A percentile compares a stretch with the other conserved stretches of the same genome.
These are phyloP conservation scores for Quercus lobata DNA, from an alignment of 331 rosid genomes.

Conservation along the genomic window DNA sequence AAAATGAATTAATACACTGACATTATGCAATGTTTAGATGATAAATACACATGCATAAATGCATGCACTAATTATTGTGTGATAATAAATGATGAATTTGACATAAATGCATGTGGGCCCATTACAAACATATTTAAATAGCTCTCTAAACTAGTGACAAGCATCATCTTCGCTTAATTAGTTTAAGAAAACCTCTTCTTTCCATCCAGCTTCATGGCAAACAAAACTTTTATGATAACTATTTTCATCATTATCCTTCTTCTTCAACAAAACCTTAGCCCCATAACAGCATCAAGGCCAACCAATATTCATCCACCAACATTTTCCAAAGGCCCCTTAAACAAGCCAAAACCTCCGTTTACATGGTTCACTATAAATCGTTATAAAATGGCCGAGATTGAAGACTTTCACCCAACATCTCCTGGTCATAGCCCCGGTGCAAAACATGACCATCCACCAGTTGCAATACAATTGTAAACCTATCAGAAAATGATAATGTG, in stretches of 20 bases:
- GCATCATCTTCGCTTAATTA: background rate
- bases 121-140: conserved; percentile 42
- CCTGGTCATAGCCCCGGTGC: conserved; percentile 83
- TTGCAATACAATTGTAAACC: background rate
- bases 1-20: no score
- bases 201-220: conserved; percentile 22
- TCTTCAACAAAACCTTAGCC: conserved; percentile 23
- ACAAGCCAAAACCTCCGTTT: conserved; percentile 33
- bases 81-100: no score
- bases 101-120: no score
- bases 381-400: conserved; percentile 27
- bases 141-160: conserved; percentile 14
- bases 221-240: conserved; percentile 14
- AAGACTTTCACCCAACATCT: conserved; percentile 66
- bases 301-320: conserved; percentile 24
- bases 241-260: conserved; percentile 23
- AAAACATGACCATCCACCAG: conserved; percentile 46
- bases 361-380: conserved; percentile 33
- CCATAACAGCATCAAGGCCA: conserved; percentile 42
- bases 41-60: no score
- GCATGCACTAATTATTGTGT: no score
- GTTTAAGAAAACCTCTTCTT: background rate
- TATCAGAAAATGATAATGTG: background rate
- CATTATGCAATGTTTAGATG: no score
- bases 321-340: conserved; percentile 15